phyloP scores from a whole-genome alignment of 257 asterid species.

The Solanum appendiculatum region DNA sequence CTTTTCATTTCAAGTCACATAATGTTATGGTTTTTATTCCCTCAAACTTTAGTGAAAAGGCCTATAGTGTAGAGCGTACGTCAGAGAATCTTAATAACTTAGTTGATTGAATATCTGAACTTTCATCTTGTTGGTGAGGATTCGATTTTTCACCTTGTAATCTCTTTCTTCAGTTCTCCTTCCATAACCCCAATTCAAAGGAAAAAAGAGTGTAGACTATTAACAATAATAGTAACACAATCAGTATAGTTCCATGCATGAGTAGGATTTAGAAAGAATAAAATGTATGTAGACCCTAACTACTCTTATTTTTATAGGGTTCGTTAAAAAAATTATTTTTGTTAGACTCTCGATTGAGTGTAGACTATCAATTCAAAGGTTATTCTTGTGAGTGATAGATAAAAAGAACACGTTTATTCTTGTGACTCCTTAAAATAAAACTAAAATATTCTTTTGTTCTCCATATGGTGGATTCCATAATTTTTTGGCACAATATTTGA shows the following conservation, averaged over 20 bases:
- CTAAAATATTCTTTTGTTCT: background rate
- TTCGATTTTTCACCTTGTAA: too few relatives aligned
- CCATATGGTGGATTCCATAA: background rate
- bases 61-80: background rate
- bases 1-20: background rate
- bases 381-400: background rate
- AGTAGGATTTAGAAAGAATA: fast-evolving
- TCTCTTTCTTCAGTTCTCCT: too few relatives aligned
- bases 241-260: background rate
- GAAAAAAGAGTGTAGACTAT: too few relatives aligned
- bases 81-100: background rate
- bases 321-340: background rate
- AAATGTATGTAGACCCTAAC: too few relatives aligned
- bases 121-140: background rate
- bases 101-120: background rate
- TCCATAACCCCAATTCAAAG: too few relatives aligned
- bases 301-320: too few relatives aligned
- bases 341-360: background rate
- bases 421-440: background rate
- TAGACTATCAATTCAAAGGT: background rate
- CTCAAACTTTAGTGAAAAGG: background rate
- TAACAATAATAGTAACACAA: too few relatives aligned
- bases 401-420: background rate
- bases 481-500: background rate
- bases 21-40: background rate